These are phyloP conservation scores for Schizonepeta tenuifolia DNA, from an alignment of 257 asterid genomes.

Conservation along the genomic window DNA sequence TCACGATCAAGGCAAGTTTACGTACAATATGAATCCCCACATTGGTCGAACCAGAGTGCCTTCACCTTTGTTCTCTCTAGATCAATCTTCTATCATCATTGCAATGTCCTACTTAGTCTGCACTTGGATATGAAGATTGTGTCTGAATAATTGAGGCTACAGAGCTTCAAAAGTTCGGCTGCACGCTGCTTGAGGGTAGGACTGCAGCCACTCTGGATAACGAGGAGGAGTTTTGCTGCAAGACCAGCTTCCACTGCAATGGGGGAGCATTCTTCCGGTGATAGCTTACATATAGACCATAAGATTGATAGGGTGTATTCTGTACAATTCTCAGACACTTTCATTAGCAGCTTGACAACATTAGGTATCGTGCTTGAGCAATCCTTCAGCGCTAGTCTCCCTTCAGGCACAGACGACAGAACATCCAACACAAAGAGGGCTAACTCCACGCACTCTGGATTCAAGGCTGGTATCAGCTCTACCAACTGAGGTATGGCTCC, in stretches of 20 bases:
- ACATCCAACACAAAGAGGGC: slow-evolving; percentile 52
- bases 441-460: slow-evolving; percentile 56
- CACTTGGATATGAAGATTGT: slow-evolving; percentile 73
- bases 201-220: slow-evolving; percentile 72
- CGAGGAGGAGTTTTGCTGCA: slow-evolving; percentile 75
- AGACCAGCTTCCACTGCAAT: slow-evolving; percentile 72
- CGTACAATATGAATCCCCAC: slow-evolving; percentile 37
- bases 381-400: slow-evolving; percentile 60
- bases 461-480: slow-evolving; percentile 49
- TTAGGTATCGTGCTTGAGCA: slow-evolving; percentile 55
- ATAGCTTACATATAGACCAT: slow-evolving; percentile 58
- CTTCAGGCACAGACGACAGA: slow-evolving; percentile 60
- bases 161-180: slow-evolving; percentile 71
- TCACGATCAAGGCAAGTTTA: slow-evolving; percentile 17
- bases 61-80: neutral
- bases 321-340: slow-evolving; percentile 62
- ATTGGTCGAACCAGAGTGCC: slow-evolving; percentile 11
- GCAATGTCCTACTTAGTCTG: slow-evolving; percentile 69
- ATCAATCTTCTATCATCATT: slow-evolving; percentile 35
- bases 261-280: slow-evolving; percentile 68
- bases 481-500: slow-evolving; percentile 66
- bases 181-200: slow-evolving; percentile 63
- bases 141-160: slow-evolving; percentile 67
- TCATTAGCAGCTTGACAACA: slow-evolving; percentile 62
- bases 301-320: slow-evolving; percentile 58